Evolutionary conservation across 2,329 filamentous ascomycete species (phyloP), one percentile per base, ranked within the genome.

Genomic region (Colletotrichum orchidophilum): DNA sequence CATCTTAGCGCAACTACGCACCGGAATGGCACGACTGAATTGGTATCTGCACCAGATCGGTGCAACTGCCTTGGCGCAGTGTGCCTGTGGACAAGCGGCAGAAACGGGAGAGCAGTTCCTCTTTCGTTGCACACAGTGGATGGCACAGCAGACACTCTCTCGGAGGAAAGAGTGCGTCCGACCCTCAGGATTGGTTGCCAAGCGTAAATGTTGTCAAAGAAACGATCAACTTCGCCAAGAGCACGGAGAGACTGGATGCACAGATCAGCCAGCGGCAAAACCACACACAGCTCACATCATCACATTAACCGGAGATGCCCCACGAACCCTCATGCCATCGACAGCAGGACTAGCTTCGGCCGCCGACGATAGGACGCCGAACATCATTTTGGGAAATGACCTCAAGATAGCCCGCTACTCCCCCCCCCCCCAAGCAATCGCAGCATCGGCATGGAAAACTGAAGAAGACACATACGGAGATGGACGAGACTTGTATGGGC

Each of bases 81-180:
- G 61, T 54, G 70, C 62, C 21, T 73, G 61, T 46, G 70, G 70
- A 35, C 61, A 69, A 64, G 70, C 61, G 33, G 76, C 65, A 77
- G 75, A 78, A 66, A 78, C 73, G 35, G 74, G 75, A 18, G n/a
- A 46, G 42, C 42, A 46, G 5, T 46, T 46, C n/a, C 42, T 46
- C 42, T 46, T 46, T 13, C 73, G 73, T 73, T 78, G 70, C 69
- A 73, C 31, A 66, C 76, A 76, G 66, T 79, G 73, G 78, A 77
- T 74, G 15, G 70, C 73, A 49, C 42, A 66, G 18, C 39, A 15
- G 9, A 18, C 57, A 33, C 12, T 63, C 21, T 31, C n/a, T 63
- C 29, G 29, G 60, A 13, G 46, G 60, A 21, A 63, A 63, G 46
- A 49, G 26, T n/a, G 18, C 46, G 21, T 62, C 46, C 5, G 27